Evolutionary conservation across 2,329 filamentous ascomycete genomes (phyloP).

Genomic region (Arachnomyces sp.): DNA sequence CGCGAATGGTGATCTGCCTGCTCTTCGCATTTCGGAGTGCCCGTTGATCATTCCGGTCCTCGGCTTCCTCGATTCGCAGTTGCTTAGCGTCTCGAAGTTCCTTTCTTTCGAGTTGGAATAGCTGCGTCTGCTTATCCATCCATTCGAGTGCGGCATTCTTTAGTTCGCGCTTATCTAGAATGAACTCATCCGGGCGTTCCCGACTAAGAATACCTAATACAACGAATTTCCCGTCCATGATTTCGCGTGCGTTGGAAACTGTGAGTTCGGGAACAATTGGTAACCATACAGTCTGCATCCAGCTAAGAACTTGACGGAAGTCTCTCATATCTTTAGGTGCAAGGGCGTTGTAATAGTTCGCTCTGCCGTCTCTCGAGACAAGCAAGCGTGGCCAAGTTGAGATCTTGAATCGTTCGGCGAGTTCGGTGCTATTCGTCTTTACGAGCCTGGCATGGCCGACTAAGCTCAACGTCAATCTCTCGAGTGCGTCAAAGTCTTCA

Average conservation of each 20-base stretch:
- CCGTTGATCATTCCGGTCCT: constrained; percentile 84
- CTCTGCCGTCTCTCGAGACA: constrained; percentile 79
- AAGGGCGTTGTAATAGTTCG: constrained; percentile 81
- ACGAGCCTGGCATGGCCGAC: constrained; percentile 89
- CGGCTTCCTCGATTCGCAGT: constrained; percentile 88
- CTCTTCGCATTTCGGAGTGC: constrained; percentile 80
- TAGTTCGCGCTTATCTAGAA: constrained; percentile 73
- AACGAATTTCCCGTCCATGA: constrained; percentile 93
- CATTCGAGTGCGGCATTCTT: constrained; percentile 94
- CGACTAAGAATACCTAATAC: constrained; percentile 83
- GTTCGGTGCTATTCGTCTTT: constrained; percentile 71
- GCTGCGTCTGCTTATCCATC: constrained; percentile 92
- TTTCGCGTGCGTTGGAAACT: constrained; percentile 80
- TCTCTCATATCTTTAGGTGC: constrained; percentile 91
- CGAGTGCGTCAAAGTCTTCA: constrained; percentile 84
- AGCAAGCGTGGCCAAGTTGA: constrained; percentile 92
- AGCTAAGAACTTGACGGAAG: constrained; percentile 67
- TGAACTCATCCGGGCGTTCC: constrained; percentile 70
- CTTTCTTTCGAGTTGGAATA: constrained; percentile 87
- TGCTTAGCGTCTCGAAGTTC: constrained; percentile 93
- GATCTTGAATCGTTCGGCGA: constrained; percentile 84
- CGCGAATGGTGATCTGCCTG: constrained; percentile 85
- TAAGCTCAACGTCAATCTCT: constrained; percentile 76
- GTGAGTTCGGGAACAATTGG: constrained; percentile 93
- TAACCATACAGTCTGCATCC: constrained; percentile 96